Evolutionary conservation across 345 rosid species (phyloP).

Genomic region (Gossypium turneri): DNA sequence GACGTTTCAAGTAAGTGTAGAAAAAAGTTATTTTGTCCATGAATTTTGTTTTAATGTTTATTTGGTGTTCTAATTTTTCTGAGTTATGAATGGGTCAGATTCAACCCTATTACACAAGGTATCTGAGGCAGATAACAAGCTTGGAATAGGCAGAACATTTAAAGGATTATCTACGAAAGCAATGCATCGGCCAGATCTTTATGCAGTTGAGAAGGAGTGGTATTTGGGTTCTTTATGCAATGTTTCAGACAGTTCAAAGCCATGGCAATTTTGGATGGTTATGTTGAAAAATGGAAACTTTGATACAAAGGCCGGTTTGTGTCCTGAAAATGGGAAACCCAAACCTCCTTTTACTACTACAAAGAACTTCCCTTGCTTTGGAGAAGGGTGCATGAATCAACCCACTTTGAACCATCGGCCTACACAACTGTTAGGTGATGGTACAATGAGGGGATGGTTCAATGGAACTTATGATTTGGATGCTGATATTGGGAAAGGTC

Average conservation of each 20-base stretch:
- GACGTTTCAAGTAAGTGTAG: conserved; percentile 38
- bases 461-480: conserved; percentile 70
- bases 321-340: conserved; percentile 62
- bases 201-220: conserved; percentile 67
- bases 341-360: conserved; percentile 36
- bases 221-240: conserved; percentile 66
- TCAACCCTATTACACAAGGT: conserved; percentile 54
- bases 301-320: conserved; percentile 53
- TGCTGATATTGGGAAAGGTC: conserved; percentile 19
- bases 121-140: conserved; percentile 54
- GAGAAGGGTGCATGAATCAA: conserved; percentile 80
- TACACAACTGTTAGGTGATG: conserved; percentile 43
- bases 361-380: conserved; percentile 67
- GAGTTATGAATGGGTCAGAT: conserved; percentile 30
- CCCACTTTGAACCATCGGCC: conserved; percentile 52
- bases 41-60: neutral
- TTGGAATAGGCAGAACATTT: conserved; percentile 42
- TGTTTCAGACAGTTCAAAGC: conserved; percentile 54
- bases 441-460: conserved; percentile 71
- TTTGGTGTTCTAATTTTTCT: neutral
- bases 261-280: conserved; percentile 89
- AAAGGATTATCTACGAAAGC: conserved; percentile 32
- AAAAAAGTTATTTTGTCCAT: neutral
- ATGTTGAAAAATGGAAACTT: conserved; percentile 91
- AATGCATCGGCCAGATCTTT: conserved; percentile 45